phyloP scores from a whole-genome alignment of 768 basidiomycete genomes.

The Auricularia heimuer region DNA sequence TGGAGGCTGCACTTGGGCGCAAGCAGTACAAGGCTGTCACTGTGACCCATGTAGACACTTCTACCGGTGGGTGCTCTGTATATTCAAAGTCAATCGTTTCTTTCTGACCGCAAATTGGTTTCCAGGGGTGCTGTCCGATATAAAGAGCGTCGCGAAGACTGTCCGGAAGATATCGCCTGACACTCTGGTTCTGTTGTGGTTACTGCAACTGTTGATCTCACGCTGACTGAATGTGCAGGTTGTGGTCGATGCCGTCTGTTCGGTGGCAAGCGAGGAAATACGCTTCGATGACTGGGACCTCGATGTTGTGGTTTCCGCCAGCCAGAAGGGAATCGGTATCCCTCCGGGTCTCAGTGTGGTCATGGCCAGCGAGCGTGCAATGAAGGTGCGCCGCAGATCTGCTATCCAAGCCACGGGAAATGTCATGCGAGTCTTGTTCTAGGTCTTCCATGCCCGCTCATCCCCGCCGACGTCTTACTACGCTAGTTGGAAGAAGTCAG shows the following conservation, averaged over 20 bases:
- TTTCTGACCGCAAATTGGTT: constrained; percentile 4
- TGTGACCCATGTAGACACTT: constrained; percentile 93
- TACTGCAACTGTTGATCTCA: constrained; percentile 5
- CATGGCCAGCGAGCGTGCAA: constrained; percentile 67
- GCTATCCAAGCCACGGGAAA: not conserved
- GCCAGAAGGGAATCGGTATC: constrained; percentile 86
- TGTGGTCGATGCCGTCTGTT: constrained; percentile 88
- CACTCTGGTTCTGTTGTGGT: constrained; percentile 49
- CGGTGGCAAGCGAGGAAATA: constrained; percentile 93
- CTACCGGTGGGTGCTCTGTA: constrained; percentile 42
- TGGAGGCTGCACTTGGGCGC: constrained; percentile 59
- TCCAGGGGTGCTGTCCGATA: constrained; percentile 74
- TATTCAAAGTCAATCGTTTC: not conserved
- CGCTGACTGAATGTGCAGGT: constrained; percentile 34
- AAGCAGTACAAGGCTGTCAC: constrained; percentile 86
- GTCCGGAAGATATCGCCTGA: constrained; percentile 73
- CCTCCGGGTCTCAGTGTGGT: constrained; percentile 90
- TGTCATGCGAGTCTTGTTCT: constrained; percentile 7
- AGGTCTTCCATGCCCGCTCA: constrained; percentile 48
- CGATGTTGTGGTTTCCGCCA: constrained; percentile 79
- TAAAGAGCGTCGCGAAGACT: constrained; percentile 61
- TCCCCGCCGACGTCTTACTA: constrained; percentile 67
- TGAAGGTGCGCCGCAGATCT: constrained; percentile 38
- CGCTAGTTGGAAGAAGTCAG: constrained; percentile 78
- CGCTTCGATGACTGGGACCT: constrained; percentile 88